Evolutionary conservation across 2,329 filamentous ascomycete species (phyloP), one percentile per base, ranked within the genome.

Genomic region (Cordyceps militaris): DNA sequence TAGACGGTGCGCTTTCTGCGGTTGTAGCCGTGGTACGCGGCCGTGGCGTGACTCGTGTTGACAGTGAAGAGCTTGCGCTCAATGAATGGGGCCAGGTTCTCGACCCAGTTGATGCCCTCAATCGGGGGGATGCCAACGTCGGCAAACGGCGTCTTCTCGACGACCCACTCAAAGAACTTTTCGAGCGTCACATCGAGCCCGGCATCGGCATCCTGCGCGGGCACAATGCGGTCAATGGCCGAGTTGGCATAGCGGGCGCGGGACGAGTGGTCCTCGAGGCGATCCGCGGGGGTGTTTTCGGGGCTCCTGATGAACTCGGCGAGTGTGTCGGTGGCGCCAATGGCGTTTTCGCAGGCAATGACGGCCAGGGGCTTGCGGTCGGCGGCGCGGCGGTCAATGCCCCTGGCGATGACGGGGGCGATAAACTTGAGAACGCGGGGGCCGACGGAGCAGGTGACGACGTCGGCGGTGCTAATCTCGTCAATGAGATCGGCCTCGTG

Each of bases 61-160:
- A 99, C 93, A 23, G 94, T 99, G 81, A 92, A 99, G 63, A 99
- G 86, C 83, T 99, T 99, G 74, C 94, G 92, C 85, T 99, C 94
- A 68, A 99, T 97, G 78, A 93, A 99, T 59, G 94, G 94, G 70
- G 86, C 82, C 30, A 99, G 84, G 76, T 97, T 82, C 63, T 91
- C 85, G 60, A 97, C 94, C 85, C 90, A 97, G 77, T 96, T 89
- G 71, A 97, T 87, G 60, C 92, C 93, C 64, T 94, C 74, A 68
- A 99, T 93, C 19, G 83, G 75, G 6, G 91, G 92, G 19, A 73
- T 70, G 32, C 72, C 72, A 61, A 81, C 76, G 62, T 86, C 83
- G 63, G 86, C 80, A 74, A 97, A 97, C 2, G 93, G 93, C 46
- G 84, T 87, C 71, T 84, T 78, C 70, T 99, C 94, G 53, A 99